Conservation (phyloP, 2,329 filamentous ascomycete genomes). For the Sporothrix curviconia region DNA sequence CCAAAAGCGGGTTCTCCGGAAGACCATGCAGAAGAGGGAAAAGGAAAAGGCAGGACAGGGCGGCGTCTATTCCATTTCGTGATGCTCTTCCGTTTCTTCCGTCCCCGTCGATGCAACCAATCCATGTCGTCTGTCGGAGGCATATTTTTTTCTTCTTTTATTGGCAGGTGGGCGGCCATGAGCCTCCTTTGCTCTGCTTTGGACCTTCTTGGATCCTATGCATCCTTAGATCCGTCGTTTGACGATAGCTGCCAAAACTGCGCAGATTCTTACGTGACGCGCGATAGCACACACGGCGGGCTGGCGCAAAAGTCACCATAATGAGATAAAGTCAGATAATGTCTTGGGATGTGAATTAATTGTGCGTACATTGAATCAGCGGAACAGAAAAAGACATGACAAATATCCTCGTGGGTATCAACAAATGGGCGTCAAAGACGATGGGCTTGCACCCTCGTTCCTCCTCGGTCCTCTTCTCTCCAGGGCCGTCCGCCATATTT, state of each 20-base stretch:
- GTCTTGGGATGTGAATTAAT: too few relatives aligned
- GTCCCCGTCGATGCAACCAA: background rate
- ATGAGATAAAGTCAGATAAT: too few relatives aligned
- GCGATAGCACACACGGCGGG: too few relatives aligned
- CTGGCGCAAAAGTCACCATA: too few relatives aligned
- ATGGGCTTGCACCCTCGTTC: background rate
- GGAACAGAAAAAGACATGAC: background rate
- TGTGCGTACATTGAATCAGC: too few relatives aligned
- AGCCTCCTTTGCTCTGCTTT: too few relatives aligned
- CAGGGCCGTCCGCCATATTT: background rate
- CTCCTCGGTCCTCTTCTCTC: background rate
- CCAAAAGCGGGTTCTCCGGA: background rate
- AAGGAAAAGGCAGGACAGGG: background rate
- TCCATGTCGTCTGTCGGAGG: background rate
- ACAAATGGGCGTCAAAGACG: background rate
- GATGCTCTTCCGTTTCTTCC: slow-evolving; percentile 5
- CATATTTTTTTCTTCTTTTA: too few relatives aligned
- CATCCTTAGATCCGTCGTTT: too few relatives aligned
- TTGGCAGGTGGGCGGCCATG: too few relatives aligned
- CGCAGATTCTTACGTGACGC: background rate
- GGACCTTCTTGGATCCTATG: too few relatives aligned
- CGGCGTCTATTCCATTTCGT: slow-evolving; percentile 7
- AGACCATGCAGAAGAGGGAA: background rate
- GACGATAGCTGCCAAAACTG: too few relatives aligned
- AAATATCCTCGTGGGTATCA: slow-evolving; percentile 13